Conservation (phyloP, 306 rosid genomes). For the Canavalia gladiata region DNA sequence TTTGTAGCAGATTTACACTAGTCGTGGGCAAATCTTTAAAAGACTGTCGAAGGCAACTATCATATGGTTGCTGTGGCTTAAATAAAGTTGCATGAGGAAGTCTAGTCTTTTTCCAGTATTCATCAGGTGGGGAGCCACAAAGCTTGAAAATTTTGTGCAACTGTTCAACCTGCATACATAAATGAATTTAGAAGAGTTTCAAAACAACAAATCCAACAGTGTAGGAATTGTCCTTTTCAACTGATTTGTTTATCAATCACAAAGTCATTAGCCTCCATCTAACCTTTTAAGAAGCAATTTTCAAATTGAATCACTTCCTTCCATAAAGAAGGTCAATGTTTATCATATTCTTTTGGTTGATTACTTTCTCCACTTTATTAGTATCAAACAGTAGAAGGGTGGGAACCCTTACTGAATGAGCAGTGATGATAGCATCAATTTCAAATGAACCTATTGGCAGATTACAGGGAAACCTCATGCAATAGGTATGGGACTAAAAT, state of each 20-base stretch:
- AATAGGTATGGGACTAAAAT: not conserved
- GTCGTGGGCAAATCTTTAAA: conserved; percentile 71
- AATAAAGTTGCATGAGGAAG: conserved; percentile 90
- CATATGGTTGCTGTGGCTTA: conserved; percentile 88
- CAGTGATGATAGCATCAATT: not conserved
- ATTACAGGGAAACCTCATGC: not conserved
- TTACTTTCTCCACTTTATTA: conserved; percentile 26
- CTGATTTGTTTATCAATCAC: conserved; percentile 32
- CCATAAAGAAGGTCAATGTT: not conserved
- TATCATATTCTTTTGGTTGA: conserved; percentile 25
- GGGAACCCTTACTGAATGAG: conserved; percentile 9
- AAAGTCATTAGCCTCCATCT: conserved; percentile 23
- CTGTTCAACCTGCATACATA: conserved; percentile 80
- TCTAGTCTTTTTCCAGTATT: conserved; percentile 84
- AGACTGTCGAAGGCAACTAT: conserved; percentile 70
- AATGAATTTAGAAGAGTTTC: conserved; percentile 34
- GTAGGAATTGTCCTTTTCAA: conserved; percentile 27
- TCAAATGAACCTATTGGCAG: conserved; percentile 6
- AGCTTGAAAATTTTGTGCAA: conserved; percentile 97
- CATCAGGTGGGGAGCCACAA: conserved; percentile 95
- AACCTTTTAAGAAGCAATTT: conserved; percentile 3
- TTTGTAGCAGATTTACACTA: conserved; percentile 68
- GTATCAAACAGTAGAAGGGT: not conserved
- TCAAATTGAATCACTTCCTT: conserved; percentile 6
- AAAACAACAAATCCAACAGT: conserved; percentile 36